Evolutionary conservation across 305 asterid species (phyloP).

Genomic region (Plantago coronopus): DNA sequence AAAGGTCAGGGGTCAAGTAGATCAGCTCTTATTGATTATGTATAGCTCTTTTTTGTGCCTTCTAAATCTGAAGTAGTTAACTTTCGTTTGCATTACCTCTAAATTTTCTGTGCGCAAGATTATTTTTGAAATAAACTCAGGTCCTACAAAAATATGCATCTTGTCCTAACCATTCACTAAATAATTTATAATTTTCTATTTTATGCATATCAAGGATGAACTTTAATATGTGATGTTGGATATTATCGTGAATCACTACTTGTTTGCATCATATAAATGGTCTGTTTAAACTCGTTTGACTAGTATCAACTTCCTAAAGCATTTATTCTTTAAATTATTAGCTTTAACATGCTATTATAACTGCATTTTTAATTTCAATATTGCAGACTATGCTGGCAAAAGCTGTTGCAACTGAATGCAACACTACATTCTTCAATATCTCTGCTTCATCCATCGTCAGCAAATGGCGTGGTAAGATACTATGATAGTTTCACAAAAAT

Average conservation of each 20-base stretch:
- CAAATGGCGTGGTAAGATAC: slow-evolving; percentile 93
- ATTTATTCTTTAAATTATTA: not conserved
- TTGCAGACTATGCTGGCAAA: slow-evolving; percentile 96
- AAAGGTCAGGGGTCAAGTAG: slow-evolving; percentile 45
- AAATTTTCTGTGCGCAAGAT: not conserved
- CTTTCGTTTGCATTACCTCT: not conserved
- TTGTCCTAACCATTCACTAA: slow-evolving; percentile 1
- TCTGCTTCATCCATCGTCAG: slow-evolving; percentile 97
- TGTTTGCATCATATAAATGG: slow-evolving; percentile 1
- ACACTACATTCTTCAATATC: slow-evolving; percentile 92
- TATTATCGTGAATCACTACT: slow-evolving; percentile 3
- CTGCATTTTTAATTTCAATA: slow-evolving; percentile 12
- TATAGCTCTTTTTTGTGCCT: not conserved
- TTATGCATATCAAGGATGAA: slow-evolving; percentile 2
- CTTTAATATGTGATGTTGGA: slow-evolving; percentile 10
- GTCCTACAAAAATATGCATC: not conserved
- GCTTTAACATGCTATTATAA: slow-evolving; percentile 6
- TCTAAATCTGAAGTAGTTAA: not conserved
- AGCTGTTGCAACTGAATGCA: slow-evolving; percentile 98
- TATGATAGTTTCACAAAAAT: slow-evolving; percentile 8
- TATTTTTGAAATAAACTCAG: too few species aligned
- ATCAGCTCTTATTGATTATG: not conserved
- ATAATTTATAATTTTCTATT: not conserved
- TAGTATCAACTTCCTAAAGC: not conserved
- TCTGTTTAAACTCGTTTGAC: not conserved